Evolutionary conservation across 192 early-diverging fungal genomes (phyloP), one percentile per base, ranked within the genome.

Genomic region (Coemansia sp.): DNA sequence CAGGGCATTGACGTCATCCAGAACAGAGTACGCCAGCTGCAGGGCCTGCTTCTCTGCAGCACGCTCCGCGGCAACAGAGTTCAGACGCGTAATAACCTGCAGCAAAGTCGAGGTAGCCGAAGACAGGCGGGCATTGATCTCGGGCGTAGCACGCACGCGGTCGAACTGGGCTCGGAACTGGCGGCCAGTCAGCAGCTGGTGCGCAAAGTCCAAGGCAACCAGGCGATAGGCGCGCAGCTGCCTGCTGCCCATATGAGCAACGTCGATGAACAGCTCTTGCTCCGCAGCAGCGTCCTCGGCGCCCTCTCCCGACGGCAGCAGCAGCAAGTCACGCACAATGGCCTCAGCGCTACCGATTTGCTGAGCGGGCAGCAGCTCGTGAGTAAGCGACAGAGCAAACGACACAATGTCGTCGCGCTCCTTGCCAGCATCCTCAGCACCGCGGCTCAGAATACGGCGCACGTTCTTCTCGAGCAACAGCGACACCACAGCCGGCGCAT

Each of bases 1-100:
- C 31, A 94, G 82, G 4, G 79, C 82, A 35, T 95, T 92, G 16
- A 93, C 83, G 48, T 88, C 88, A 61, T 87, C 87, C 33, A 98
- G 82, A 25, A 86, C 85, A 23, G 87, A 85, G 73, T 94, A 90
- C 13, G 91, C 85, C 34, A 77, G 42, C 48, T 73, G 70, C 16
- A 68, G 43, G 9, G 88, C 75, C 79, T 90, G 69, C 59, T 63
- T 63, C 75, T 59, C 64, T 4, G 67, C 48, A 0, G 58, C 28
- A 8, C 73, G 53, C 23, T 65, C 45, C 14, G 28, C 62, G 28
- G 65, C 65, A 48, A 73, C 70, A 2, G 61, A 20, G 62, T 56
- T 38, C 47, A 82, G 42, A 8, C 52, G 61, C 3, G 79, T 61
- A 56, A 62, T 70, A 3, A 69, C 56, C 31, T 62, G 57, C 28